phyloP scores from a whole-genome alignment of 441 rosid genomes.

The Gossypium davidsonii region DNA sequence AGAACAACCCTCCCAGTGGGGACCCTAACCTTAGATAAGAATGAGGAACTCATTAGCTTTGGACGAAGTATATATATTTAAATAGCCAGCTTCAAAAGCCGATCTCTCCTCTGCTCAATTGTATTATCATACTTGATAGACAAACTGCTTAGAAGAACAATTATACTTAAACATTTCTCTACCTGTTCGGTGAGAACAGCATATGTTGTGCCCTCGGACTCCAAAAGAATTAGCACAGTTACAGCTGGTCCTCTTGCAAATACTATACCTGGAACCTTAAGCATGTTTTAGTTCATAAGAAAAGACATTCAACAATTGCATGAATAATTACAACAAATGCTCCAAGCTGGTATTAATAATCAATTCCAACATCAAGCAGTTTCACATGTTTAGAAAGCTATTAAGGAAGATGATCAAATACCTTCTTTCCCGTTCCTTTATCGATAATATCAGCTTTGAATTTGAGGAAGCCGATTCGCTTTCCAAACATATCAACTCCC shows the following conservation, averaged over 20 bases:
- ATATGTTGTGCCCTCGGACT: constrained; percentile 55
- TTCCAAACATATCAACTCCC: constrained; percentile 95
- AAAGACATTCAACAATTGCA: constrained; percentile 5
- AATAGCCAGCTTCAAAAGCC: constrained; percentile 12
- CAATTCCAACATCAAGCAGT: background rate
- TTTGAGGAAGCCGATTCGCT: constrained; percentile 73
- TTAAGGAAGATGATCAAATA: constrained; percentile 30
- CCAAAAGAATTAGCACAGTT: constrained; percentile 73
- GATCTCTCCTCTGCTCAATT: background rate
- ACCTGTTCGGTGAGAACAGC: constrained; percentile 96
- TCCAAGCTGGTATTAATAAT: background rate
- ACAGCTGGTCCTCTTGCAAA: constrained; percentile 93
- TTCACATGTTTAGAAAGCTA: background rate
- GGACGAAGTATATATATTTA: background rate
- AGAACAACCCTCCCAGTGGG: constrained; percentile 72
- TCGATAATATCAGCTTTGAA: constrained; percentile 68
- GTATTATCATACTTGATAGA: background rate
- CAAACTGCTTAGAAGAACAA: background rate
- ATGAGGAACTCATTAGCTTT: background rate
- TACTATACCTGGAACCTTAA: constrained; percentile 88
- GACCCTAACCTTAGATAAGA: constrained; percentile 58
- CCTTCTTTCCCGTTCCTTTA: constrained; percentile 62
- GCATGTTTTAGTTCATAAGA: constrained; percentile 27
- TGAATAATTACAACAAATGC: background rate
- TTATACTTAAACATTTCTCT: background rate